These are phyloP conservation scores for Aspergillus funiculosus DNA, from an alignment of 495 filamentous ascomycete species.

Conservation along the genomic window DNA sequence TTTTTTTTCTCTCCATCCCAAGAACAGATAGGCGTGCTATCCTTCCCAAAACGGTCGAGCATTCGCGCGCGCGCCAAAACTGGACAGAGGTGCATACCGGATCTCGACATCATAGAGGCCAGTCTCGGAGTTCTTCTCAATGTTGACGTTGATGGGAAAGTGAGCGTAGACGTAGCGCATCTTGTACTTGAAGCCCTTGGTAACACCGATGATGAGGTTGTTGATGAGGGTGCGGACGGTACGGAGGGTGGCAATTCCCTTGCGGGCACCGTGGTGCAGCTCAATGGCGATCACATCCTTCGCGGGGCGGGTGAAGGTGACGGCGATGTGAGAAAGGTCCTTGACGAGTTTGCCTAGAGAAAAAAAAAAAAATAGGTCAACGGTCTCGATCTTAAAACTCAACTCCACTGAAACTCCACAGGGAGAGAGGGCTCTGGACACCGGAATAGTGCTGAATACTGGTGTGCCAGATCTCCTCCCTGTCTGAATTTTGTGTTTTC, in stretches of 20 bases:
- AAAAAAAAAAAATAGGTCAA: constrained; percentile 16
- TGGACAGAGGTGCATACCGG: constrained; percentile 56
- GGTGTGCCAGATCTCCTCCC: not conserved
- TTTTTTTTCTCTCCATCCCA: not conserved
- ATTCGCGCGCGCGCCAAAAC: not conserved
- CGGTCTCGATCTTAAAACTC: too few relatives aligned
- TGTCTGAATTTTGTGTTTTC: constrained; percentile 1
- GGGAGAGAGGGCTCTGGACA: too few relatives aligned
- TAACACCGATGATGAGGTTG: constrained; percentile 97
- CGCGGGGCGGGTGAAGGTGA: constrained; percentile 84
- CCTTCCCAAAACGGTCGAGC: not conserved
- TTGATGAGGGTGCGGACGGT: constrained; percentile 96
- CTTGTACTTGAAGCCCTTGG: constrained; percentile 99
- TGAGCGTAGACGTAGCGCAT: constrained; percentile 99
- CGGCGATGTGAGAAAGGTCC: constrained; percentile 90
- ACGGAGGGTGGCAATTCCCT: constrained; percentile 94
- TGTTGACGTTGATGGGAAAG: constrained; percentile 99
- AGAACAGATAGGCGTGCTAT: not conserved
- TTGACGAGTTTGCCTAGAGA: constrained; percentile 79
- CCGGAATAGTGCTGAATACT: not conserved
- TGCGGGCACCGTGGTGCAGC: constrained; percentile 94
- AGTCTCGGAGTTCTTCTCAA: constrained; percentile 92
- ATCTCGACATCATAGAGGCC: constrained; percentile 90
- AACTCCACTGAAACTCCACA: constrained; percentile 6
- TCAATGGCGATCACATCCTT: constrained; percentile 85